Evolutionary conservation across 257 asterid genomes (phyloP), one percentile per base, ranked within the genome.

Genomic region (Cordia subcordata): DNA sequence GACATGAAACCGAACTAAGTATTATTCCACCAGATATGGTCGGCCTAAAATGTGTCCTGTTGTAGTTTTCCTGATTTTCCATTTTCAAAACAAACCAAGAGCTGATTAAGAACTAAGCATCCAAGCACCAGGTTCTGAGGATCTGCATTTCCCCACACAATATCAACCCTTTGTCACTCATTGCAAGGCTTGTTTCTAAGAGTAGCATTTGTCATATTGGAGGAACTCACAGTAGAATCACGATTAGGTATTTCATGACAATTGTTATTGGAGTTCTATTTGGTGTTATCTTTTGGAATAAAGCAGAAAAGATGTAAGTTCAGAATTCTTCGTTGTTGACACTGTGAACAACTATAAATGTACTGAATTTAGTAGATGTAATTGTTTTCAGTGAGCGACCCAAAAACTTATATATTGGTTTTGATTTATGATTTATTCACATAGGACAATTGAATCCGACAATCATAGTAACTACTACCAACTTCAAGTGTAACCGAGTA

Each of bases 201-300:
- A 83, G 64, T 86, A 80, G 58, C 70, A 83, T 64, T 80, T 82
- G 86, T 83, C 90, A 4, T 83, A 83, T 68, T 83, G 90, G 90
- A 73, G 90, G 66, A 80, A 83, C 61, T 72, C 86, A n/a, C 78
- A 83, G 67, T 80, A 69, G 63, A 83, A 83, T 54, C n/a, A 85
- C 79, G 38, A 83, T 85, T 46, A 73, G 96, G 17, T 85, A 83
- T 60, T 70, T 83, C 59, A 75, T 73, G 67, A 80, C 86, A 27
- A 20, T 66, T 32, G 44, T 80, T 65, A 68, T 80, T 23, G 90
- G 86, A 42, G 15, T 83, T 64, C 19, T 83, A 18, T 77, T 83
- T 55, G 96, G 96, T 8, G 83, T 85, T 23, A 81, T 85, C 76
- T 88, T 88, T 60, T 83, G 90, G 90, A 65, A 78, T 53, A 75